These are phyloP conservation scores for Conringia planisiliqua DNA, from an alignment of 345 rosid species.

Conservation along the genomic window DNA sequence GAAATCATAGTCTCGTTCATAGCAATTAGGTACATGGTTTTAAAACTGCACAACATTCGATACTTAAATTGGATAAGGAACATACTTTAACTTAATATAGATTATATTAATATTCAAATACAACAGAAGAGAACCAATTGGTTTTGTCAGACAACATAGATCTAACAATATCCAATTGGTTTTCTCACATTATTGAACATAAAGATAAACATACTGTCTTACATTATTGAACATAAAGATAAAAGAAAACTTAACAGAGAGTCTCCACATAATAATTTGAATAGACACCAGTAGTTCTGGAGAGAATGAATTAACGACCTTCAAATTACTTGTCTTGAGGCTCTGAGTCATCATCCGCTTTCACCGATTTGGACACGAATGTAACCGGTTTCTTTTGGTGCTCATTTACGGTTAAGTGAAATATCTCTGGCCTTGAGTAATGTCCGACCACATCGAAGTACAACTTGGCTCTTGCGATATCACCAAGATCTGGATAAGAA, in stretches of 20 bases:
- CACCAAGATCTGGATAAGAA: constrained; percentile 68
- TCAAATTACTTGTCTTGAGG: background rate
- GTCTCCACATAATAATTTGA: background rate
- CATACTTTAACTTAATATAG: no score
- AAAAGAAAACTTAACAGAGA: background rate
- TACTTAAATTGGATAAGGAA: no score
- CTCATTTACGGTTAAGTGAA: constrained; percentile 69
- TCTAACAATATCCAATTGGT: no score
- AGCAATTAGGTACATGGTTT: no score
- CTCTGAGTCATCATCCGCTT: constrained; percentile 16
- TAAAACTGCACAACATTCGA: no score
- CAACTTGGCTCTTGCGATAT: constrained; percentile 75
- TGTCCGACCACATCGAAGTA: constrained; percentile 90
- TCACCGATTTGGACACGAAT: constrained; percentile 43
- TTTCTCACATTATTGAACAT: no score
- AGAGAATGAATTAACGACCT: background rate
- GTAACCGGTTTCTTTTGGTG: constrained; percentile 58
- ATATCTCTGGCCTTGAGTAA: constrained; percentile 78
- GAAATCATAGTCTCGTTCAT: no score
- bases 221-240: background rate
- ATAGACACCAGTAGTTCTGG: background rate
- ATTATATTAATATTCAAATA: no score
- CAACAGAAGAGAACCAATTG: no score
- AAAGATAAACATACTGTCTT: background rate
- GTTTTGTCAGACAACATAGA: no score